A percentile compares a stretch with the other conserved stretches of the same genome.
phyloP scores from a whole-genome alignment of 78 protist species.

The Dictyostelium brefeldianum region DNA sequence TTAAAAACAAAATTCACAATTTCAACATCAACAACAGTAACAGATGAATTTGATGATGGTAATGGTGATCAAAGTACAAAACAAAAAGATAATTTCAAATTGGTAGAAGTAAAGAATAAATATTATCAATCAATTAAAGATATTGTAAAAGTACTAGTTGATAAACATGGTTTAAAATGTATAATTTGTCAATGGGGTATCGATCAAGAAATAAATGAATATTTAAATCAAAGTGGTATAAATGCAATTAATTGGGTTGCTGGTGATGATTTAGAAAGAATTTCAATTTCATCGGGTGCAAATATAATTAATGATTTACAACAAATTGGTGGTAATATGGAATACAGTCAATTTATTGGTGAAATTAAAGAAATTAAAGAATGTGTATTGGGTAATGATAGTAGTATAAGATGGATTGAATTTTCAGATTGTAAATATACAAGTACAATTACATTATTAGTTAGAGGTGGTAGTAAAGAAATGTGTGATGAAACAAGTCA shows the following conservation, averaged over 20 bases:
- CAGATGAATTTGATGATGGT: too few species aligned
- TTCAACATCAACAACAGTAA: neutral
- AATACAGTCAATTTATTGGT: neutral
- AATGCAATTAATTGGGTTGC: conserved; percentile 41
- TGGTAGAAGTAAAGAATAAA: neutral
- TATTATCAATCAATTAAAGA: neutral
- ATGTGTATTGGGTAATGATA: neutral
- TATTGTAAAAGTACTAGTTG: neutral
- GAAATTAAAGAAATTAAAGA: neutral
- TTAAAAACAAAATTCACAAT: conserved; percentile 19
- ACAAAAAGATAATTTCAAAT: neutral
- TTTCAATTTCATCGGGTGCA: conserved; percentile 35
- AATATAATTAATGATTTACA: neutral
- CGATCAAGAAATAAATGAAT: conserved; percentile 33
- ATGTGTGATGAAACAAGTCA: conserved; percentile 50
- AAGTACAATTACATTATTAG: conserved; percentile 8
- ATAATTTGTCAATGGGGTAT: conserved; percentile 80
- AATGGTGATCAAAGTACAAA: neutral
- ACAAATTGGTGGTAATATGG: neutral
- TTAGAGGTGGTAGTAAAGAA: conserved; percentile 63
- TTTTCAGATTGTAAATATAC: neutral
- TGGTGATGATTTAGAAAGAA: conserved; percentile 57
- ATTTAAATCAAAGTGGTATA: neutral
- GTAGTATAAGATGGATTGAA: neutral
- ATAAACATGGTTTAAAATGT: neutral